phyloP scores from a whole-genome alignment of 2,329 filamentous ascomycete species.

The Metarhizium robertsii region DNA sequence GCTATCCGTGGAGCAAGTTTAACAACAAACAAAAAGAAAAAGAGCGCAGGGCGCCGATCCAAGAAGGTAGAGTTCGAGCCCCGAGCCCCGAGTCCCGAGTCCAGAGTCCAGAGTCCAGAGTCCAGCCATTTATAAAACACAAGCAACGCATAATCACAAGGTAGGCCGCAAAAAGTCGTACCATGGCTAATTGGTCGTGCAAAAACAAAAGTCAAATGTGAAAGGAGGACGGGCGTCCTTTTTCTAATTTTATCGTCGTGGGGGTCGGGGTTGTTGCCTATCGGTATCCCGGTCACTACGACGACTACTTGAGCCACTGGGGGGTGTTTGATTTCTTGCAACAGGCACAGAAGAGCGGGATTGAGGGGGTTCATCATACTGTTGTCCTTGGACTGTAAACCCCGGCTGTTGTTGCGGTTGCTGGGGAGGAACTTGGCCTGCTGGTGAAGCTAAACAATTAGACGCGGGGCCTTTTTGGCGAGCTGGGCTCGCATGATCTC shows the following conservation, averaged over 20 bases:
- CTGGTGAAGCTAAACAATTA: slow-evolving; percentile 44
- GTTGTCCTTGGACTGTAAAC: slow-evolving; percentile 36
- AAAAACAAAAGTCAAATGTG: slow-evolving; percentile 2
- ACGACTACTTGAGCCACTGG: slow-evolving; percentile 26
- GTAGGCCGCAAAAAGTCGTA: background rate
- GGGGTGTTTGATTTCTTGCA: slow-evolving; percentile 29
- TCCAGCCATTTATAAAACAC: slow-evolving; percentile 14
- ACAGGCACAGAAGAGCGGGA: slow-evolving; percentile 26
- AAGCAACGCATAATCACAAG: slow-evolving; percentile 20
- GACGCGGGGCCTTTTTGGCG: slow-evolving; percentile 16
- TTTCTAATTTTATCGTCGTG: slow-evolving; percentile 22
- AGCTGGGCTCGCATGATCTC: slow-evolving; percentile 7
- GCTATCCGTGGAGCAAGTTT: slow-evolving; percentile 14
- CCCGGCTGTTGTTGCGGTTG: slow-evolving; percentile 21
- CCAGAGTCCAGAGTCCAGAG: slow-evolving; percentile 9
- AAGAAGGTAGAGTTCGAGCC: slow-evolving; percentile 14
- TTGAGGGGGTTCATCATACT: slow-evolving; percentile 41
- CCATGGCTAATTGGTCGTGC: background rate
- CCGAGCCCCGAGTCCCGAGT: background rate
- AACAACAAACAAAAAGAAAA: slow-evolving; percentile 10
- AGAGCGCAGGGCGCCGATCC: slow-evolving; percentile 17
- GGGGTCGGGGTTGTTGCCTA: slow-evolving; percentile 30
- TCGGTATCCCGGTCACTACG: slow-evolving; percentile 33
- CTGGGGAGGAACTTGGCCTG: slow-evolving; percentile 29
- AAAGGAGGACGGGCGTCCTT: background rate